These are phyloP conservation scores for Vitis rupestris DNA, from an alignment of 164 flowering plant species.

Conservation along the genomic window DNA sequence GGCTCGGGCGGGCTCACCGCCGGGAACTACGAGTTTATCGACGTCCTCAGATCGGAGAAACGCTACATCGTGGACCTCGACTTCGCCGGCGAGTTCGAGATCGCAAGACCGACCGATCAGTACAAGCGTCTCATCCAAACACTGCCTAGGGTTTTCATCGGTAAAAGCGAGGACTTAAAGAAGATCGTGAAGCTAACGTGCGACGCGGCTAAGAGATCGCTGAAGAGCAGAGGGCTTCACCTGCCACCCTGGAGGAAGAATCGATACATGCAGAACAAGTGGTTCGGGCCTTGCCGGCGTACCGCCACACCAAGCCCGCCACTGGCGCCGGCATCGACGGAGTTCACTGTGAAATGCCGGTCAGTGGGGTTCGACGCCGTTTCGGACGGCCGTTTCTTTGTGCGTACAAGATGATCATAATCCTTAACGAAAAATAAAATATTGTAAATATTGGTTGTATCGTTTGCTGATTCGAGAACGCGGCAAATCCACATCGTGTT, in stretches of 20 bases:
- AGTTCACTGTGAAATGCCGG: constrained; percentile 42
- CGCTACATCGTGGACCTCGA: constrained; percentile 65
- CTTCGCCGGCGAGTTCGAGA: constrained; percentile 60
- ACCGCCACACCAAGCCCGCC: constrained; percentile 26
- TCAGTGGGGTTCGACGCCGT: constrained; percentile 53
- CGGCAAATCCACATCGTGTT: constrained; percentile 20
- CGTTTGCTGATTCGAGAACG: background rate
- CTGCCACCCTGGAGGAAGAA: constrained; percentile 87
- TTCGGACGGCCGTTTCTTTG: constrained; percentile 23
- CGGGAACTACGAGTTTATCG: constrained; percentile 74
- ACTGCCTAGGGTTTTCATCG: constrained; percentile 61
- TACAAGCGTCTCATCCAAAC: constrained; percentile 29
- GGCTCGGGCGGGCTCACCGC: constrained; percentile 41
- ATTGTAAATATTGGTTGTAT: too few species aligned
- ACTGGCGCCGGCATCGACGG: constrained; percentile 6
- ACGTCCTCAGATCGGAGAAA: constrained; percentile 13
- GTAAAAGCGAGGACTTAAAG: constrained; percentile 61
- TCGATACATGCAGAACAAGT: constrained; percentile 70
- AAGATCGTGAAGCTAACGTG: constrained; percentile 42
- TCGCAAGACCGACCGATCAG: constrained; percentile 62
- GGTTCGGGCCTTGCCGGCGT: constrained; percentile 73
- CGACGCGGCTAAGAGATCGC: constrained; percentile 58
- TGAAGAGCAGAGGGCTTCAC: constrained; percentile 48
- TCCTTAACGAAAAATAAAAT: background rate
- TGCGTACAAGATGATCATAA: constrained; percentile 40